Evolutionary conservation across 208 protist genomes (phyloP).

Genomic region (Acanthamoeba quina): DNA sequence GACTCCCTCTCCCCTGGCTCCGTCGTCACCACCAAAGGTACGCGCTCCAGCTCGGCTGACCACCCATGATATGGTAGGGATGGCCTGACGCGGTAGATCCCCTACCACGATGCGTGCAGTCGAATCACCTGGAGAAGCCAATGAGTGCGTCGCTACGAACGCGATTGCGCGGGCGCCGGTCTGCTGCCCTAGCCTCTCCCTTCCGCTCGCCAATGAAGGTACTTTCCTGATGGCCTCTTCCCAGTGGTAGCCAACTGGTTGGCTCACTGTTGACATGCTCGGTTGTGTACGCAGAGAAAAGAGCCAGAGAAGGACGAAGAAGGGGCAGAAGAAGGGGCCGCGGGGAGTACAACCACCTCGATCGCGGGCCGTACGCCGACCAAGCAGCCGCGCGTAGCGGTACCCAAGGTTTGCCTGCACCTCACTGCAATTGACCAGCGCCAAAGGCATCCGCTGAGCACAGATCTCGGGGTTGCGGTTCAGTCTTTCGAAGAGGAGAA

Average conservation of each 20-base stretch:
- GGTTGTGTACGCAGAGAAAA: not conserved
- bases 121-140: conserved; percentile 21
- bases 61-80: not conserved
- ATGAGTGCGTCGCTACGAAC: not conserved
- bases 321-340: not conserved
- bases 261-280: not conserved
- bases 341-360: not conserved
- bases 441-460: too few relatives aligned
- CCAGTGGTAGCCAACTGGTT: not conserved
- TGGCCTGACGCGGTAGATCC: too few relatives aligned
- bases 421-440: too few relatives aligned
- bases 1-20: not conserved
- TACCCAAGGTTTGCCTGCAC: not conserved
- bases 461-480: too few relatives aligned
- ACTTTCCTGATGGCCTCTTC: not conserved
- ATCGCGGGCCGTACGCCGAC: not conserved
- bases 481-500: not conserved
- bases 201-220: conserved; percentile 10
- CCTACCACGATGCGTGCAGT: not conserved
- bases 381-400: not conserved
- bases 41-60: not conserved
- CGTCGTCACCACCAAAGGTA: not conserved
- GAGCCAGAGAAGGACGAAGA: not conserved
- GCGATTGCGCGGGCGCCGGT: not conserved
- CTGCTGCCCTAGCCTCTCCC: not conserved